Evolutionary conservation across 2,329 filamentous ascomycete genomes (phyloP), one percentile per base, ranked within the genome.

Genomic region (Fusarium aywerte): DNA sequence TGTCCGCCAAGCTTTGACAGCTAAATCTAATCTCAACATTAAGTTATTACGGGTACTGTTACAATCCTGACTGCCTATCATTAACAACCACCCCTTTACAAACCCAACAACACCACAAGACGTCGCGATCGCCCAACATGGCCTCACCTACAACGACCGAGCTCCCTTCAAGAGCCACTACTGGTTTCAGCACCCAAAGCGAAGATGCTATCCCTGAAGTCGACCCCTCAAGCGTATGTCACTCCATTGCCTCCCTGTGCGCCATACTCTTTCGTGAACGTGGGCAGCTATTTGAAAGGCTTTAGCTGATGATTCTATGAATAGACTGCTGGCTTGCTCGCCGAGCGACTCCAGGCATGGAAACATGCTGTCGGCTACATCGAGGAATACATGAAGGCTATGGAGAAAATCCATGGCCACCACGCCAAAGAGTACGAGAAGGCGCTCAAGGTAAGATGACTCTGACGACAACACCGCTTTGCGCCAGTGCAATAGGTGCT

Each of bases 341-440:
- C 90, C 55, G 93, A 98, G 82, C 89, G 96, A 68, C 85, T 99
- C 63, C 91, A 92, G 74, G 96, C 96, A 44, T 99, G 93, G 93
- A 98, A 97, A 79, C 95, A 98, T 78, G 92, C 94, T 63, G 92
- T 93, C 65, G 92, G 85, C 57, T 95, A 97, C 76, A 85, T 99
- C 45, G 93, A 98, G 80, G 93, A 97, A 50, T 99, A 97, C 78
- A 85, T 98, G 74, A 83, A 82, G 29, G 89, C 91, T 8, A 92
- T 93, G 5, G 93, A 97, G 79, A 97, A 95, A 84, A 84, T 92
- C 59, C 90, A 97, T 76, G 90, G 89, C 76, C 85, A 87, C 12
- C 91, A 97, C 72, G 89, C 92, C 54, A 98, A 97, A 82, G 95
- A 98, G 79, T 97, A 97, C 75, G 94, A 98, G 82, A 95, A 92